Evolutionary conservation across 1,284 basidiomycete species (phyloP).

Genomic region (Cutaneotrichosporon cavernicola): DNA sequence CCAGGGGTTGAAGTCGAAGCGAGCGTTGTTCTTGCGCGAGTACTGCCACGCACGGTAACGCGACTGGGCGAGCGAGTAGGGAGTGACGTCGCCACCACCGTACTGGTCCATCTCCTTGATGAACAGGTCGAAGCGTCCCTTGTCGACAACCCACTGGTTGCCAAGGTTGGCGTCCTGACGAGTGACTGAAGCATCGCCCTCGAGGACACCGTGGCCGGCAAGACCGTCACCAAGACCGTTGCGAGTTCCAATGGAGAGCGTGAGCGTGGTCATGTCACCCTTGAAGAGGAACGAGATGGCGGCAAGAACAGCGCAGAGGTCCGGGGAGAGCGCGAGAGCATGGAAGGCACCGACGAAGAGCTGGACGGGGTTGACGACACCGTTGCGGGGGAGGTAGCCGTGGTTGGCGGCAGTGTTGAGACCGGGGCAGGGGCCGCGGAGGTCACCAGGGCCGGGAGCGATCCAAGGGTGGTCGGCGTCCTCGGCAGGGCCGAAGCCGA

Average conservation of each 20-base stretch:
- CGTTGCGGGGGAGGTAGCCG: slow-evolving; percentile 37
- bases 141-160: slow-evolving; percentile 17
- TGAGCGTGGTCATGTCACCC: slow-evolving; percentile 36
- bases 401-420: slow-evolving; percentile 49
- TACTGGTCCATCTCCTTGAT: slow-evolving; percentile 15
- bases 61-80: slow-evolving; percentile 15
- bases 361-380: slow-evolving; percentile 40
- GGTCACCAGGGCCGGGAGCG: slow-evolving; percentile 33
- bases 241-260: slow-evolving; percentile 30
- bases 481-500: slow-evolving; percentile 22
- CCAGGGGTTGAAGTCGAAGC: slow-evolving; percentile 29
- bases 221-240: slow-evolving; percentile 21
- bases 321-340: slow-evolving; percentile 39
- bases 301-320: slow-evolving; percentile 37
- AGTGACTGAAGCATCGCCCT: slow-evolving; percentile 28
- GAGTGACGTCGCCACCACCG: slow-evolving; percentile 15
- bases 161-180: slow-evolving; percentile 23
- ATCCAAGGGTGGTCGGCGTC: slow-evolving; percentile 34
- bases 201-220: slow-evolving; percentile 22
- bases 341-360: slow-evolving; percentile 31
- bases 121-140: slow-evolving; percentile 15
- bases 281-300: slow-evolving; percentile 34
- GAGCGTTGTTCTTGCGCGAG: slow-evolving; percentile 21
- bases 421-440: slow-evolving; percentile 47
- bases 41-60: slow-evolving; percentile 21